Evolutionary conservation across 805 yeast genomes (phyloP).

Genomic region (Candida easanensis): DNA sequence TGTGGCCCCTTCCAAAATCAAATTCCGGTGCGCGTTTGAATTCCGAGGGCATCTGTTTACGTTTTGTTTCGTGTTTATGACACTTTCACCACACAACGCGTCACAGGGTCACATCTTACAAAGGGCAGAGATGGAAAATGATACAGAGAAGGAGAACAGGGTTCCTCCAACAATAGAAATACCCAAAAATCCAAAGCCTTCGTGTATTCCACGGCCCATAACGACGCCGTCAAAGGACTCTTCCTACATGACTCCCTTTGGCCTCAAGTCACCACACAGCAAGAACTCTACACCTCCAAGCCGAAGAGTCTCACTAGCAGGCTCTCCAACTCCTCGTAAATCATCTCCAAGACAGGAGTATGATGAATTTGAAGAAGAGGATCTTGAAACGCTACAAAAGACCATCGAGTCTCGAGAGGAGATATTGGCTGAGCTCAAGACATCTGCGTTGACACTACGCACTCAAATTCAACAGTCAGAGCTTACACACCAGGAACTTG

Average conservation of each 20-base stretch:
- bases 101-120: no score
- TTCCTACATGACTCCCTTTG: slow-evolving; percentile 15
- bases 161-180: neutral
- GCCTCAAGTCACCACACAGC: slow-evolving; percentile 16
- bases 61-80: neutral
- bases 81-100: neutral
- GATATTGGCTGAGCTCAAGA: slow-evolving; percentile 22
- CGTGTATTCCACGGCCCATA: slow-evolving; percentile 22
- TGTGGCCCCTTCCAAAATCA: no score
- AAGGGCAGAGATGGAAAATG: no score
- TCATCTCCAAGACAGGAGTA: neutral
- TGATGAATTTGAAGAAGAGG: neutral
- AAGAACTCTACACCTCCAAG: neutral
- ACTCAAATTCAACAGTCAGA: slow-evolving; percentile 39
- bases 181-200: slow-evolving; percentile 11
- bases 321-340: slow-evolving; percentile 1
- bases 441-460: slow-evolving; percentile 29
- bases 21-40: no score
- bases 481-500: slow-evolving; percentile 32
- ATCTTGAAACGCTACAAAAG: slow-evolving; percentile 9
- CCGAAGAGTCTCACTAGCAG: neutral
- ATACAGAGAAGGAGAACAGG: neutral
- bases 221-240: slow-evolving; percentile 22
- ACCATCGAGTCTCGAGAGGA: slow-evolving; percentile 17
- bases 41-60: neutral